Evolutionary conservation across 2,329 filamentous ascomycete genomes (phyloP).

Genomic region (Whalleya microplaca): DNA sequence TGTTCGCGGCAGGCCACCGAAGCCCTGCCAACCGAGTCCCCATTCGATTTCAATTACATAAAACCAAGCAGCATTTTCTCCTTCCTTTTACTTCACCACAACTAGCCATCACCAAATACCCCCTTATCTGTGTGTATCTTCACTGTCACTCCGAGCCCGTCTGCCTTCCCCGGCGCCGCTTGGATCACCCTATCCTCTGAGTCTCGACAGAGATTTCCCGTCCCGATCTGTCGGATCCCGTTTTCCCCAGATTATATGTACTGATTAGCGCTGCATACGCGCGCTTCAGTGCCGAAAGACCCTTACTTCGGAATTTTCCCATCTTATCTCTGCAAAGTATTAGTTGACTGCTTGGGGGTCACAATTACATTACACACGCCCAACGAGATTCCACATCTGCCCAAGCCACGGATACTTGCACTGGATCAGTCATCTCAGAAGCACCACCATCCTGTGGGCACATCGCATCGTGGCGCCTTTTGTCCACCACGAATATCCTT

Average conservation of each 20-base stretch:
- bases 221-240: conserved; percentile 46
- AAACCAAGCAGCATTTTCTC: conserved; percentile 47
- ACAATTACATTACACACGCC: conserved; percentile 13
- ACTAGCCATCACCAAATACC: conserved; percentile 29
- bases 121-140: conserved; percentile 33
- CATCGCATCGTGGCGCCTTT: conserved; percentile 17
- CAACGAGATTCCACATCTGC: conserved; percentile 5
- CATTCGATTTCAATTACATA: conserved; percentile 51
- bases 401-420: conserved; percentile 15
- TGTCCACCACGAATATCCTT: conserved; percentile 15
- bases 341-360: conserved; percentile 15
- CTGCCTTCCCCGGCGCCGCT: conserved; percentile 40
- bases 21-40: conserved; percentile 18
- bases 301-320: conserved; percentile 9
- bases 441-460: conserved; percentile 5
- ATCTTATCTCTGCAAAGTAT: conserved; percentile 3
- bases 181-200: conserved; percentile 42
- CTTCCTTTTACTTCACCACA: conserved; percentile 46
- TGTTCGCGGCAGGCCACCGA: conserved; percentile 26
- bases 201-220: conserved; percentile 28
- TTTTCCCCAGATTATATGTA: conserved; percentile 46
- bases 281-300: conserved; percentile 30
- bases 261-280: conserved; percentile 47
- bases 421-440: conserved; percentile 15
- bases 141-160: conserved; percentile 36